phyloP scores from a whole-genome alignment of 352 stramenopile genomes.

The Phytophthora sojae region DNA sequence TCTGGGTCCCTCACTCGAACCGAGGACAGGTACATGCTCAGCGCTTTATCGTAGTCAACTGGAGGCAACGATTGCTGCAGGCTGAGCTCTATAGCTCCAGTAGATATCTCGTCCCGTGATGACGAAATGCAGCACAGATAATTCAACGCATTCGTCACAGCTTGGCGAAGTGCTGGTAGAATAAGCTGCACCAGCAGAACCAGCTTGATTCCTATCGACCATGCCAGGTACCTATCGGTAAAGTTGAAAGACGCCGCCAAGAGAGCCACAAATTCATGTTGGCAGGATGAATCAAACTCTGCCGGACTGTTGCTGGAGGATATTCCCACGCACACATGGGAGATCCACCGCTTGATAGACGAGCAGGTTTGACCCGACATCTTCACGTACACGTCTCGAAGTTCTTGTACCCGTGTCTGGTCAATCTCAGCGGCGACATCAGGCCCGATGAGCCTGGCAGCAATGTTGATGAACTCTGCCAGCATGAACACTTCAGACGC shows the following conservation, averaged over 20 bases:
- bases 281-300: conserved; percentile 31
- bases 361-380: conserved; percentile 32
- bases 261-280: conserved; percentile 34
- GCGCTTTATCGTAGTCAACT: conserved; percentile 26
- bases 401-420: conserved; percentile 1
- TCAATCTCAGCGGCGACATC: conserved; percentile 5
- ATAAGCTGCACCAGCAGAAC: conserved; percentile 32
- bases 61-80: conserved; percentile 11
- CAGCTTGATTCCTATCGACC: conserved; percentile 33
- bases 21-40: conserved; percentile 23
- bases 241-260: conserved; percentile 26
- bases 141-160: neutral
- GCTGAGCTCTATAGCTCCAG: neutral
- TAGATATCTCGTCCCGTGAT: neutral
- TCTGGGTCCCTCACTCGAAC: conserved; percentile 17
- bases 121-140: conserved; percentile 18
- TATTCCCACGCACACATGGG: conserved; percentile 32
- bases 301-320: neutral
- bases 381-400: conserved; percentile 31
- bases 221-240: conserved; percentile 24
- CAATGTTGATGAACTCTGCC: conserved; percentile 26
- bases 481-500: conserved; percentile 27
- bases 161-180: conserved; percentile 18
- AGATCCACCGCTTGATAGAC: conserved; percentile 38
- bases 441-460: conserved; percentile 8